These are phyloP conservation scores for Scleromitrula shiraiana DNA, from an alignment of 2,329 filamentous ascomycete species.

Conservation along the genomic window DNA sequence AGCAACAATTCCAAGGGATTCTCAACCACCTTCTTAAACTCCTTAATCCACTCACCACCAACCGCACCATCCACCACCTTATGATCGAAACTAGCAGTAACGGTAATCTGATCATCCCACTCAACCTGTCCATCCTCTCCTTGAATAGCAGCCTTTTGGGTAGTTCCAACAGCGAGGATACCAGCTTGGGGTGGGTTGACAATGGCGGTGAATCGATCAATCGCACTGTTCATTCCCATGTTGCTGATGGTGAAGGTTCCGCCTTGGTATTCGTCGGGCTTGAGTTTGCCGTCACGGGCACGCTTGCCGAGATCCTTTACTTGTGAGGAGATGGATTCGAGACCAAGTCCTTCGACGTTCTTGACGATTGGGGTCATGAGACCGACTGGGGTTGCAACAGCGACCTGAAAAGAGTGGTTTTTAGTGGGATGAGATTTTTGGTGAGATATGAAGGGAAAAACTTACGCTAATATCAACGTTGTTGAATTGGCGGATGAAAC, in stretches of 20 bases:
- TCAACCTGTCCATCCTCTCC: conserved; percentile 79
- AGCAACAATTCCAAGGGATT: conserved; percentile 93
- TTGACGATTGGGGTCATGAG: conserved; percentile 98
- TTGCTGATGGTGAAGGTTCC: conserved; percentile 99
- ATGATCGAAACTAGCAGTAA: conserved; percentile 97
- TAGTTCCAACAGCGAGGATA: conserved; percentile 91
- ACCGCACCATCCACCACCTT: conserved; percentile 96
- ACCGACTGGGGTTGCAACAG: conserved; percentile 69
- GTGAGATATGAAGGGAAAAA: conserved; percentile 31
- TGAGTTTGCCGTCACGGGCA: conserved; percentile 93
- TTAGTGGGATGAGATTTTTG: too few species aligned
- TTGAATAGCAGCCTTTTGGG: conserved; percentile 88
- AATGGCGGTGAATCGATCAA: conserved; percentile 95
- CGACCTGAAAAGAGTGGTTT: conserved; percentile 23
- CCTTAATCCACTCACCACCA: conserved; percentile 91
- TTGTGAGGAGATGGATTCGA: conserved; percentile 77
- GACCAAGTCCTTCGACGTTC: conserved; percentile 76
- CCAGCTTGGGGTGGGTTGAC: conserved; percentile 98
- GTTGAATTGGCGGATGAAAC: conserved; percentile 87
- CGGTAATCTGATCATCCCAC: conserved; percentile 95
- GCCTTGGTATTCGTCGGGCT: conserved; percentile 98
- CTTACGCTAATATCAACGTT: conserved; percentile 88
- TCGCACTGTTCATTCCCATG: conserved; percentile 98
- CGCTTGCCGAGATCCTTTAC: conserved; percentile 97
- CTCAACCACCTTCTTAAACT: conserved; percentile 96